A percentile compares a stretch with the other conserved stretches of the same genome.
Conservation (phyloP, 306 rosid species). For the Prunus davidiana region DNA sequence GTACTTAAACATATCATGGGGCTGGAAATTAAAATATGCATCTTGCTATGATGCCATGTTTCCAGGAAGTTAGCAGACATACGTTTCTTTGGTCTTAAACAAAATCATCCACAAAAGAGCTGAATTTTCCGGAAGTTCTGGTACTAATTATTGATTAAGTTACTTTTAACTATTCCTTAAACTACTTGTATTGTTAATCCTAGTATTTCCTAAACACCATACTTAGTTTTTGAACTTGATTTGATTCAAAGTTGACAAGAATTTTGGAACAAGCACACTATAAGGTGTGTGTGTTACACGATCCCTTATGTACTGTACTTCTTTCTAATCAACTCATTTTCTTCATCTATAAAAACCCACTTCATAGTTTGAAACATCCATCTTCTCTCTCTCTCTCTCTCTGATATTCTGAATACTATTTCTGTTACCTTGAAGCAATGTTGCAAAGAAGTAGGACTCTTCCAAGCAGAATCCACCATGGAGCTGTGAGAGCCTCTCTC, state of each 20-base stretch:
- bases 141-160: not conserved
- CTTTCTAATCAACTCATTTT: not conserved
- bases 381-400: constrained; percentile 2
- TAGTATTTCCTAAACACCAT: not conserved
- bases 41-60: constrained; percentile 12
- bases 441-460: constrained; percentile 70
- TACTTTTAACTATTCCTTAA: not conserved
- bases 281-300: constrained; percentile 20
- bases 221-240: not conserved
- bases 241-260: constrained; percentile 3
- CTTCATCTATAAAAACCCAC: constrained; percentile 34
- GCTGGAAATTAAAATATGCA: too few species aligned
- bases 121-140: not conserved
- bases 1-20: too few species aligned
- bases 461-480: constrained; percentile 77
- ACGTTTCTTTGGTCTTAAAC: constrained; percentile 13
- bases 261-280: constrained; percentile 4
- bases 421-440: constrained; percentile 31
- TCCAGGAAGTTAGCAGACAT: constrained; percentile 1
- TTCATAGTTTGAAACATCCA: constrained; percentile 1
- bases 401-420: not conserved
- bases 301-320: not conserved
- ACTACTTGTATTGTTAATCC: not conserved
- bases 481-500: constrained; percentile 41
- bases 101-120: constrained; percentile 12